Conservation (phyloP, 148 eudicot genomes). For the Rhododendron henanense region DNA sequence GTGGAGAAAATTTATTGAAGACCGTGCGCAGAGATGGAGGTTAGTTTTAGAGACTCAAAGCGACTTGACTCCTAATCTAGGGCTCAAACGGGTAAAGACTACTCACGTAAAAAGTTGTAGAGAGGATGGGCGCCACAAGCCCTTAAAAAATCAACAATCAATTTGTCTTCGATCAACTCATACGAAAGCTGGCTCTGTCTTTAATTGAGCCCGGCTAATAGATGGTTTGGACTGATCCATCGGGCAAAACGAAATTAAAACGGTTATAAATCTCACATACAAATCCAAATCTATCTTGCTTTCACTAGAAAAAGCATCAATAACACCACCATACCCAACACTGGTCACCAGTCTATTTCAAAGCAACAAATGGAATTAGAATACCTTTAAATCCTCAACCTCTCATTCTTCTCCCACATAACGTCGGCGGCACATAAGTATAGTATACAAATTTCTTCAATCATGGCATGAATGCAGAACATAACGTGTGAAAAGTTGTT, state of each 20-base stretch:
- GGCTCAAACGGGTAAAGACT: not conserved
- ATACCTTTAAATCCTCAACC: not conserved
- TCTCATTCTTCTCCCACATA: not conserved
- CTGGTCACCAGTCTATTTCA: not conserved
- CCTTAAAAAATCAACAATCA: not conserved
- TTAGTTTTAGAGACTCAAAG: too few species aligned
- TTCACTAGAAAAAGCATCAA: not conserved
- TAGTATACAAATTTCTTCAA: not conserved
- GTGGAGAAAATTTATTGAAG: accelerated
- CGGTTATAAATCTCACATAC: not conserved
- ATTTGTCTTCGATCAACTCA: not conserved
- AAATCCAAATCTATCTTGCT: not conserved
- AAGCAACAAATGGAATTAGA: not conserved
- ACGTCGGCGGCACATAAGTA: not conserved
- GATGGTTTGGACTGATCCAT: too few species aligned
- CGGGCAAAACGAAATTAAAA: too few species aligned
- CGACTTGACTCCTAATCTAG: not conserved
- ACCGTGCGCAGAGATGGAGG: too few species aligned
- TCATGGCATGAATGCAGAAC: not conserved
- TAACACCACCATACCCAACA: not conserved
- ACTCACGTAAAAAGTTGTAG: not conserved
- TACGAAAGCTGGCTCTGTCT: too few species aligned
- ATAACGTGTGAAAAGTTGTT: not conserved
- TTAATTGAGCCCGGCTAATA: too few species aligned
- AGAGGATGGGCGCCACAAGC: too few species aligned